Evolutionary conservation across 306 rosid species (phyloP), one percentile per base, ranked within the genome.

Genomic region (Corylus avellana): DNA sequence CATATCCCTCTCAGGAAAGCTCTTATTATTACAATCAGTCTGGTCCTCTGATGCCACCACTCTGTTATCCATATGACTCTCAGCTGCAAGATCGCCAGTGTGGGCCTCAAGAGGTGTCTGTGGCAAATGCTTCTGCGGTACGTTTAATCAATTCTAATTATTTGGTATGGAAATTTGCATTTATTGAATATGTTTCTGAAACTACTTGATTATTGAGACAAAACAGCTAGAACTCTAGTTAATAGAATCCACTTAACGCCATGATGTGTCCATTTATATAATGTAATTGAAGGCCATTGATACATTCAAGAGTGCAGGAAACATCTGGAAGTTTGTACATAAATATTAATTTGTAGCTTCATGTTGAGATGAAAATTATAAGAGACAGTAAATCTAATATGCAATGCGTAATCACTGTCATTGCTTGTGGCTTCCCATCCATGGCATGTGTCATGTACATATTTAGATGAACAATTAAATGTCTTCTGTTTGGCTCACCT

Each of bases 61-160:
- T 93, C 70, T 93, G 98, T 86, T 93, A 93, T 76, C 99, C 99
- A 12, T 93, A 86, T 63, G 91, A 93, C 75, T 64, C 87, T 39
- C 79, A 85, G 77, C 77, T 89, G 75, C 80, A 75, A 82, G 79
- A 85, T 48, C 87, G 82, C 39, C 89, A 59, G 32, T 93, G 98
- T 70, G 91, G 92, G 1, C 84, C 89, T 78, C 92, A 82, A 75
- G 93, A 93, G 74, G 98, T 93, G 84, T 84, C 97, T 37, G 77
- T 91, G 11, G 79, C 89, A 63, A 90, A 91, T 77, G 97, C 98
- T 77, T 82, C 97, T 18, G 50, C 51, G 86, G 98, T 93, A 90
- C 64, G 85, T 75, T 64, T 74, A 67, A 11, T 78, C 7, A 42
- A 54, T 78, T 55, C 8, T 66, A 42, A 59, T 12, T 39, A 18